A percentile compares a stretch with the other conserved stretches of the same genome.
Conservation (phyloP, 2,329 filamentous ascomycete genomes). For the Colletotrichum chlorophyti region DNA sequence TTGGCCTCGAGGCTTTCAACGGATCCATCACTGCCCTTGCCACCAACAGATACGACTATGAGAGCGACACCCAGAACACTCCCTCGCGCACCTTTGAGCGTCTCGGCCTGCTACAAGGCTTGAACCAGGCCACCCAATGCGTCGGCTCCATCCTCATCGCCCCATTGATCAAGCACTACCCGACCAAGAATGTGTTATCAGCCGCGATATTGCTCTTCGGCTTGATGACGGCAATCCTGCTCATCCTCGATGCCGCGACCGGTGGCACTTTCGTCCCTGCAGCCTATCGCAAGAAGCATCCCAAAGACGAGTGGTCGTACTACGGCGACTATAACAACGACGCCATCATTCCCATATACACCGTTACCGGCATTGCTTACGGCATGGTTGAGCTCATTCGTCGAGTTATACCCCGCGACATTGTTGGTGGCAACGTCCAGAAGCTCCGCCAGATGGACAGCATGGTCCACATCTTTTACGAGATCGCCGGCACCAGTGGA, state of each 20-base stretch:
- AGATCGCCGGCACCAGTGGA: slow-evolving; percentile 53
- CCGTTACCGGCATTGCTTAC: slow-evolving; percentile 46
- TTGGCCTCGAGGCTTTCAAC: slow-evolving; percentile 58
- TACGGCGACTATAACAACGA: slow-evolving; percentile 56
- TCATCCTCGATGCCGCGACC: slow-evolving; percentile 55
- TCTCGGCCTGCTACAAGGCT: slow-evolving; percentile 52
- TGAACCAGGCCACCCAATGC: slow-evolving; percentile 59
- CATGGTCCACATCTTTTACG: slow-evolving; percentile 35
- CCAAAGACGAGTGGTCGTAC: slow-evolving; percentile 46
- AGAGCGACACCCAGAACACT: not conserved
- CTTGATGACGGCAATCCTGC: slow-evolving; percentile 52
- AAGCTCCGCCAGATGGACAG: slow-evolving; percentile 56
- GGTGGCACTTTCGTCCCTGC: slow-evolving; percentile 49
- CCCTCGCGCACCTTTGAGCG: slow-evolving; percentile 47
- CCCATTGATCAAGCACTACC: slow-evolving; percentile 54
- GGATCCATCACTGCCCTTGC: slow-evolving; percentile 55
- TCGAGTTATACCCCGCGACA: slow-evolving; percentile 56
- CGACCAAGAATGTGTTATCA: slow-evolving; percentile 52
- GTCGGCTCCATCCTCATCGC: slow-evolving; percentile 57
- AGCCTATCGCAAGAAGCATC: slow-evolving; percentile 36
- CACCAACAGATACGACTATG: slow-evolving; percentile 53
- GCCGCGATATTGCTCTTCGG: slow-evolving; percentile 52
- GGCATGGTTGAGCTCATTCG: slow-evolving; percentile 60
- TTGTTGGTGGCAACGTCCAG: slow-evolving; percentile 56
- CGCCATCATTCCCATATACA: slow-evolving; percentile 56